Conservation (phyloP, 2,329 filamentous ascomycete species). For the Samsoniella hepiali region DNA sequence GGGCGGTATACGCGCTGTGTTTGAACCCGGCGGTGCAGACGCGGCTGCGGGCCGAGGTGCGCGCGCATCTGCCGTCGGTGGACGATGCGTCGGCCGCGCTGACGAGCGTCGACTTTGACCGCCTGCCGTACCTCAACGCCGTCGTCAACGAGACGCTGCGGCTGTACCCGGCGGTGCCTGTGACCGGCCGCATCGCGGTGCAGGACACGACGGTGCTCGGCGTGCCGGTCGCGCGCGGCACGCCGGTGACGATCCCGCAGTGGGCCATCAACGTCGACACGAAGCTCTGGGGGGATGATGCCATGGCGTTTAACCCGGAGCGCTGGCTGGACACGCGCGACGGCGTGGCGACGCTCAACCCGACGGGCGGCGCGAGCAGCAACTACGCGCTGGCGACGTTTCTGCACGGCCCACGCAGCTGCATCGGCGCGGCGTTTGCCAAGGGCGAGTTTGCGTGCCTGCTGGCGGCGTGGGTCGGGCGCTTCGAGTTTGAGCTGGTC, state of each 20-base stretch:
- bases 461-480: conserved; percentile 71
- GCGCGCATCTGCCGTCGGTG: conserved; percentile 53
- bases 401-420: conserved; percentile 79
- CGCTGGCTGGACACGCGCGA: conserved; percentile 60
- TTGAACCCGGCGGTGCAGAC: conserved; percentile 62
- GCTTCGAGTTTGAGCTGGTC: conserved; percentile 62
- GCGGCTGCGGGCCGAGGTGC: conserved; percentile 66
- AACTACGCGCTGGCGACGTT: conserved; percentile 82
- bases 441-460: conserved; percentile 82
- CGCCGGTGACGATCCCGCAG: conserved; percentile 61
- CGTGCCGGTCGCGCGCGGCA: conserved; percentile 66
- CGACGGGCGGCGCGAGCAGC: conserved; percentile 63
- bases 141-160: conserved; percentile 70
- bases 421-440: conserved; percentile 80
- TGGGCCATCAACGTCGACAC: conserved; percentile 68
- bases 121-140: conserved; percentile 70
- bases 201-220: conserved; percentile 64
- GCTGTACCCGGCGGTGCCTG: conserved; percentile 66
- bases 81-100: conserved; percentile 30
- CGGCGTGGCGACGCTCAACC: conserved; percentile 22
- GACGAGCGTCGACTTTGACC: conserved; percentile 52
- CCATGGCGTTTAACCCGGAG: conserved; percentile 72
- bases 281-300: conserved; percentile 73
- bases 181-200: conserved; percentile 64
- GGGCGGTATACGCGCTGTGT: conserved; percentile 69